These are phyloP conservation scores for Ceratobasidium sp. DNA, from an alignment of 1,284 basidiomycete genomes.

Conservation along the genomic window DNA sequence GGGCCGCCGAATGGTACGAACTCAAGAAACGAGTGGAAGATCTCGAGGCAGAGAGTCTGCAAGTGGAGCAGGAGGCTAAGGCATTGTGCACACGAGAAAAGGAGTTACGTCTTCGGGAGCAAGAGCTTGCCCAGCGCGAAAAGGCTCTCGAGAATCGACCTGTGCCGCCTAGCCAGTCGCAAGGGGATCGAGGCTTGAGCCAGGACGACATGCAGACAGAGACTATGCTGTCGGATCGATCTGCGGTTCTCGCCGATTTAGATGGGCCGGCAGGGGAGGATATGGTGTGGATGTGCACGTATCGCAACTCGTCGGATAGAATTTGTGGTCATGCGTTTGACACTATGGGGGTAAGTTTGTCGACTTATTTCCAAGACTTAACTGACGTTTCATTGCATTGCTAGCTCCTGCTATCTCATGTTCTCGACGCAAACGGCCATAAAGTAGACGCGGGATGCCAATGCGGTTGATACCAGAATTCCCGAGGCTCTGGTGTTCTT, in stretches of 20 bases:
- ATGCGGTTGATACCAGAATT: conserved; percentile 9
- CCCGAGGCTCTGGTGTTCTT: background rate
- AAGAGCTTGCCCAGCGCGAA: background rate
- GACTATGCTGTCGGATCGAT: conserved; percentile 30
- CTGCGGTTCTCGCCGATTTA: conserved; percentile 28
- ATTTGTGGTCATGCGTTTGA: conserved; percentile 33
- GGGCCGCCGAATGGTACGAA: conserved; percentile 40
- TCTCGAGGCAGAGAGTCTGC: conserved; percentile 14
- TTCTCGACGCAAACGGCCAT: conserved; percentile 22
- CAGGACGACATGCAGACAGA: conserved; percentile 42
- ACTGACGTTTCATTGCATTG: conserved; percentile 17
- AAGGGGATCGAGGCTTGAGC: conserved; percentile 10
- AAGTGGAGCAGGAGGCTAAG: conserved; percentile 5
- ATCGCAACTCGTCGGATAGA: conserved; percentile 26
- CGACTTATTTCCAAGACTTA: background rate
- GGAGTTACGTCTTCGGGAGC: conserved; percentile 6
- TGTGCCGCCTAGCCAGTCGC: conserved; percentile 6
- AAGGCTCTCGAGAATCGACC: background rate
- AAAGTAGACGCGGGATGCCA: conserved; percentile 21
- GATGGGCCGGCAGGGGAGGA: conserved; percentile 30
- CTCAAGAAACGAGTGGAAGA: conserved; percentile 39
- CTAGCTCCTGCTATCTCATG: conserved; percentile 29
- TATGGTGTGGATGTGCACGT: conserved; percentile 39
- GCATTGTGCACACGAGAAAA: conserved; percentile 6
- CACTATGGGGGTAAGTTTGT: conserved; percentile 33